These are phyloP conservation scores for Dalbergia cultrata DNA, from an alignment of 306 rosid genomes.

Conservation along the genomic window DNA sequence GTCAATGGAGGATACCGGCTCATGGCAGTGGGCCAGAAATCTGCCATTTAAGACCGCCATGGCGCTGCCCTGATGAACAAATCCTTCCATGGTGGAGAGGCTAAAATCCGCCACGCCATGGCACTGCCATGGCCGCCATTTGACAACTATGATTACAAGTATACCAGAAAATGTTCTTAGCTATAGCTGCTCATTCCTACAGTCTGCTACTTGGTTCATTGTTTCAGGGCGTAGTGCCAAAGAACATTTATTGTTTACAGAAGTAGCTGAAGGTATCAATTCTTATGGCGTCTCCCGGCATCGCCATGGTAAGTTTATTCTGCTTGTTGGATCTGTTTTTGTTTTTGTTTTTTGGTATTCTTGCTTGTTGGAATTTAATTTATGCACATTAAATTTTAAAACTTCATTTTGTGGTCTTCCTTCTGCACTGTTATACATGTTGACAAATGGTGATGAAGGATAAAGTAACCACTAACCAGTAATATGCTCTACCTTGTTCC, in stretches of 20 bases:
- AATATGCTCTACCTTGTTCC: neutral
- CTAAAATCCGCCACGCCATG: no score
- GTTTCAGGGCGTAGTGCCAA: constrained; percentile 85
- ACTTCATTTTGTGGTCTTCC: neutral
- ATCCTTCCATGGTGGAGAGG: no score
- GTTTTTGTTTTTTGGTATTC: no score
- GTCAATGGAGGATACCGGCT: no score
- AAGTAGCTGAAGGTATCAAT: constrained; percentile 87
- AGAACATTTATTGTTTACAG: constrained; percentile 85
- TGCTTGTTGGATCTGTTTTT: neutral
- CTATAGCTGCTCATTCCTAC: constrained; percentile 34
- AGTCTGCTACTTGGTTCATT: constrained; percentile 46
- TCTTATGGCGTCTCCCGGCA: constrained; percentile 91
- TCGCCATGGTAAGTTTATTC: constrained; percentile 81
- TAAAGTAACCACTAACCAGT: neutral
- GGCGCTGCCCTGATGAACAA: no score
- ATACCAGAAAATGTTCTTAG: neutral
- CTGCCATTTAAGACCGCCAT: no score
- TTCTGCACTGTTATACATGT: neutral
- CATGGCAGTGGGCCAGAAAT: no score
- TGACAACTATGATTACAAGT: no score
- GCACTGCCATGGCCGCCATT: no score
- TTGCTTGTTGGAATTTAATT: constrained; percentile 14
- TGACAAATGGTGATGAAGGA: neutral
- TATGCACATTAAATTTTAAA: neutral